Conservation (phyloP, 345 rosid species). For the Reutealis trisperma region DNA sequence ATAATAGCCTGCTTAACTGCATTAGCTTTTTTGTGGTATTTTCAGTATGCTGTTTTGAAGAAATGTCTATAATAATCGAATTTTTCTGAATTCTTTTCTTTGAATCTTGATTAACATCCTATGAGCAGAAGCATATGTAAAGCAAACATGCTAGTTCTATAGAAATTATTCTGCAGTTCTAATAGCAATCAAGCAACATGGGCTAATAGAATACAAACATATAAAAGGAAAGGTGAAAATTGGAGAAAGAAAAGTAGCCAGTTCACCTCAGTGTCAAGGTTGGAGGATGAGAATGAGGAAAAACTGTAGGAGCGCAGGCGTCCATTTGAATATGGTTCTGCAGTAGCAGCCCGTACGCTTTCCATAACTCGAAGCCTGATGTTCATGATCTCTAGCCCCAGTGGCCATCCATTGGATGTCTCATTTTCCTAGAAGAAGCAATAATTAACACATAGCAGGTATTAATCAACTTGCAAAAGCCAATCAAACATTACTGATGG, state of each 20-base stretch:
- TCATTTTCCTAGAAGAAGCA: slow-evolving; percentile 34
- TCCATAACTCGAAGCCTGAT: slow-evolving; percentile 36
- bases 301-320: slow-evolving; percentile 33
- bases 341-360: slow-evolving; percentile 28
- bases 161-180: background rate
- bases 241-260: background rate
- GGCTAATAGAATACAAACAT: background rate
- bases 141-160: background rate
- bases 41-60: too few species aligned
- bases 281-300: slow-evolving; percentile 55
- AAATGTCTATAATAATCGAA: background rate
- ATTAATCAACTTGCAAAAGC: background rate
- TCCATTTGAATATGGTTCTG: slow-evolving; percentile 21
- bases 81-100: background rate
- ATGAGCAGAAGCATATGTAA: background rate
- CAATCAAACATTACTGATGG: background rate
- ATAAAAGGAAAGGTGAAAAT: background rate
- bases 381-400: slow-evolving; percentile 48
- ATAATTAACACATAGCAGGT: background rate
- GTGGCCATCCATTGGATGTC: slow-evolving; percentile 57
- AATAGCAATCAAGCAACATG: background rate
- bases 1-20: too few species aligned
- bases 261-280: slow-evolving; percentile 55
- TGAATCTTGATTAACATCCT: background rate
- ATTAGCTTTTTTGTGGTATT: too few species aligned